These are phyloP conservation scores for Dryas octopetala DNA, from an alignment of 306 rosid genomes.

Conservation along the genomic window DNA sequence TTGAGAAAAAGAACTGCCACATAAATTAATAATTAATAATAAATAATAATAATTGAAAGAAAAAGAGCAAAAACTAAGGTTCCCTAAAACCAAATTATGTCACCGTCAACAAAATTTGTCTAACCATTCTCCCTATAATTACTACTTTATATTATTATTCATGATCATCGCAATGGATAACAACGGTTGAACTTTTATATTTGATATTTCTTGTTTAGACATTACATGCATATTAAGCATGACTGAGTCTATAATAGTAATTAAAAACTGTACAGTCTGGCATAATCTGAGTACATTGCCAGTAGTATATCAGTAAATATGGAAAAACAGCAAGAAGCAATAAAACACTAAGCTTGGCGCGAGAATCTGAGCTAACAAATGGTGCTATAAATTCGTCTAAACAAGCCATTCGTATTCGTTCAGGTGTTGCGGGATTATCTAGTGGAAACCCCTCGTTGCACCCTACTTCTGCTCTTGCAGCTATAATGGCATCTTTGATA, in stretches of 20 bases:
- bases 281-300: no score
- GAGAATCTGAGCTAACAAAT: slow-evolving; percentile 48
- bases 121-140: neutral
- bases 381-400: slow-evolving; percentile 58
- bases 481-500: slow-evolving; percentile 77
- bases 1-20: no score
- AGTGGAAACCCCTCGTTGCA: slow-evolving; percentile 80
- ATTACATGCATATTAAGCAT: no score
- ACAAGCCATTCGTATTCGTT: slow-evolving; percentile 94
- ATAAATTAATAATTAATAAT: no score
- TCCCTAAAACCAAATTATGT: neutral
- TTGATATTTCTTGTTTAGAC: neutral
- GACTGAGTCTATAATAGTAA: no score
- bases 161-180: neutral
- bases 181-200: no score
- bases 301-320: neutral
- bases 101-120: neutral
- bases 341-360: slow-evolving; percentile 77
- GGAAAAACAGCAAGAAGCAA: neutral
- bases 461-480: slow-evolving; percentile 73
- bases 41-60: neutral
- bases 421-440: slow-evolving; percentile 92
- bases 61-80: neutral
- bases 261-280: neutral
- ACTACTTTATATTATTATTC: neutral